Conservation (phyloP, 2,329 filamentous ascomycete genomes). For the Fusarium nematophilum region DNA sequence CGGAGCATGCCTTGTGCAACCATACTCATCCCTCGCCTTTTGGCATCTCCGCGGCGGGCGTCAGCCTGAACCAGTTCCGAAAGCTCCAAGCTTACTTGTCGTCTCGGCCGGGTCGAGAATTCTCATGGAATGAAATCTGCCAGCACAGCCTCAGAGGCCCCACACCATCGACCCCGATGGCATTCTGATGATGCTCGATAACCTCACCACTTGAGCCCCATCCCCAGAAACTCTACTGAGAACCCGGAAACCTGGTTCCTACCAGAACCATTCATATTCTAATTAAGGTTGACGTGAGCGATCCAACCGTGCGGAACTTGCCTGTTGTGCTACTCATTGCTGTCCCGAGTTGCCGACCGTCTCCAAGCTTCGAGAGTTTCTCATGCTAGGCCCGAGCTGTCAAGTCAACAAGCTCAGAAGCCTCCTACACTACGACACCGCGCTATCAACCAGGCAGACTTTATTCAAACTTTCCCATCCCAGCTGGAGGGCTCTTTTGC, state of each 20-base stretch:
- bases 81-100: not conserved
- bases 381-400: not conserved
- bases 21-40: slow-evolving; percentile 1
- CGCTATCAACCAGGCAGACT: slow-evolving; percentile 16
- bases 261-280: not conserved
- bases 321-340: not conserved
- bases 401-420: slow-evolving; percentile 7
- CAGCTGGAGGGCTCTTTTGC: slow-evolving; percentile 1
- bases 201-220: not conserved
- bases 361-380: not conserved
- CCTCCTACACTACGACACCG: not conserved
- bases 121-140: slow-evolving; percentile 12
- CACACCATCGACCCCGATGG: not conserved
- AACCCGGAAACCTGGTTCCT: not conserved
- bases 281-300: not conserved
- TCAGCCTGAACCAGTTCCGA: not conserved
- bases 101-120: slow-evolving; percentile 23
- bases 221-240: not conserved
- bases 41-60: slow-evolving; percentile 11
- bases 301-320: slow-evolving; percentile 3
- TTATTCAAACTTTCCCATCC: slow-evolving; percentile 5
- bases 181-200: not conserved
- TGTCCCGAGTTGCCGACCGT: not conserved
- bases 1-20: slow-evolving; percentile 4
- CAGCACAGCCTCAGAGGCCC: not conserved